Base-by-base conservation (phyloP, 305 asterid species). In the Fraxinus dipetala region DNA sequence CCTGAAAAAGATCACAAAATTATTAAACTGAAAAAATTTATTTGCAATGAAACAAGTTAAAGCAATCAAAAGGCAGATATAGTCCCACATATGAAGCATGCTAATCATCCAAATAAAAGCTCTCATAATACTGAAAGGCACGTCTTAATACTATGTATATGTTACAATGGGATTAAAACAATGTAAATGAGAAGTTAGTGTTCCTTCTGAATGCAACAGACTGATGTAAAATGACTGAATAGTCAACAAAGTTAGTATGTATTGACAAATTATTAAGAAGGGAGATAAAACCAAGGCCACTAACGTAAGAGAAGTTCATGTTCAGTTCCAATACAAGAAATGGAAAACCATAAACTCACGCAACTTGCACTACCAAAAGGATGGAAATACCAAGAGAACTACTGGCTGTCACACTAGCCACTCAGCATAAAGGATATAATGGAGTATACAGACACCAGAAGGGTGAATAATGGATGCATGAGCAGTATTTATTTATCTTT, bases 1-100 rank as follows among this genome's bases (percentile, higher is more conserved):
- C 93, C 97, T 92, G 91, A 87, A 83, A 69, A 86, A 85, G 67
- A 75, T 43, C 76, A 82, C 69, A 24, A 81, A 35, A 38, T 45
- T 80, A 82, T 75, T 65, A 8, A 84, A 75, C 54, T 36, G 13
- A 48, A 73, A 43, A 20, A 28, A 18, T 26, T 3, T 31, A 28
- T 30, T 6, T 2, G 24, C 2, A 48, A 51, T 54, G 13, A 48
- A 67, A 56, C 4, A 72, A 59, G 77, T 31, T 79, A 73, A 63
- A 31, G 74, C 74, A 67, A 28, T 28, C 5, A 9, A 59, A 59
- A 20, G 69, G 69, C 30, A 59, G 20, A 59, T 18, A 26, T 4
- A 6, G 36, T 10, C 74, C 28, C 74, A 24, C 35, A 4, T 3
- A 9, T 67, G 69, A 59, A 67, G 74, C 34, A 67, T 13, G 36